Evolutionary conservation across 2,329 filamentous ascomycete species (phyloP).

Genomic region (Cadophora sp.): DNA sequence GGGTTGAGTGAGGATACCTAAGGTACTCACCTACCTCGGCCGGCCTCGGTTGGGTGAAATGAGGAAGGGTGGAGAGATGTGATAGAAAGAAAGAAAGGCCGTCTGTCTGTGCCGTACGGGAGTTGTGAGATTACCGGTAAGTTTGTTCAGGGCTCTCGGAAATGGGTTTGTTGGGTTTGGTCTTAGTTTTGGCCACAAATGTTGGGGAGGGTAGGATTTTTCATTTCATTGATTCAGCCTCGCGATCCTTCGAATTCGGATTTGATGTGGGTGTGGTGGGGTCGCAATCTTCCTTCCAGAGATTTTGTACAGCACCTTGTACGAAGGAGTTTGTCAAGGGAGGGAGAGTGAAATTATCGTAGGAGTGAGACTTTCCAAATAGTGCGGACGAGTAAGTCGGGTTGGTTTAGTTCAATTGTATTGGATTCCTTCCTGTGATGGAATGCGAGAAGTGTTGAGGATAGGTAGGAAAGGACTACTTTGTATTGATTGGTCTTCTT

Average conservation of each 20-base stretch:
- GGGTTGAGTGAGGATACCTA: too few species aligned
- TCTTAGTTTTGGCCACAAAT: too few species aligned
- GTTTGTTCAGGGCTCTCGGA: not conserved
- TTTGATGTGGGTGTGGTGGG: slow-evolving; percentile 3
- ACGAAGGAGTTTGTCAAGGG: too few species aligned
- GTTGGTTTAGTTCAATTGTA: not conserved
- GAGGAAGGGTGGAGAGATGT: not conserved
- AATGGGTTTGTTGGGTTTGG: slow-evolving; percentile 1
- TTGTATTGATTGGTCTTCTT: slow-evolving; percentile 1
- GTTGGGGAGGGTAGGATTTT: too few species aligned
- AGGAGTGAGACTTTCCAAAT: too few species aligned
- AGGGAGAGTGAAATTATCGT: too few species aligned
- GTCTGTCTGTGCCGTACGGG: too few species aligned
- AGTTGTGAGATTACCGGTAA: too few species aligned
- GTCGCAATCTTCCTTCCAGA: slow-evolving; percentile 2
- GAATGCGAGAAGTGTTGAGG: not conserved
- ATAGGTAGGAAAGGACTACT: not conserved
- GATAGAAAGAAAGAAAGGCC: slow-evolving; percentile 1
- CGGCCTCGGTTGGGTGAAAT: slow-evolving; percentile 1
- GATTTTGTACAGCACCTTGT: too few species aligned
- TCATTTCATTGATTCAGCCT: not conserved
- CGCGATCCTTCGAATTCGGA: slow-evolving; percentile 11
- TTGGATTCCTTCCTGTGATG: not conserved
- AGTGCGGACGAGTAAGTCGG: not conserved
- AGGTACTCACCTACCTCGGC: too few species aligned